Conservation (phyloP, 148 eudicot genomes). For the Rhododendron griersonianum region DNA sequence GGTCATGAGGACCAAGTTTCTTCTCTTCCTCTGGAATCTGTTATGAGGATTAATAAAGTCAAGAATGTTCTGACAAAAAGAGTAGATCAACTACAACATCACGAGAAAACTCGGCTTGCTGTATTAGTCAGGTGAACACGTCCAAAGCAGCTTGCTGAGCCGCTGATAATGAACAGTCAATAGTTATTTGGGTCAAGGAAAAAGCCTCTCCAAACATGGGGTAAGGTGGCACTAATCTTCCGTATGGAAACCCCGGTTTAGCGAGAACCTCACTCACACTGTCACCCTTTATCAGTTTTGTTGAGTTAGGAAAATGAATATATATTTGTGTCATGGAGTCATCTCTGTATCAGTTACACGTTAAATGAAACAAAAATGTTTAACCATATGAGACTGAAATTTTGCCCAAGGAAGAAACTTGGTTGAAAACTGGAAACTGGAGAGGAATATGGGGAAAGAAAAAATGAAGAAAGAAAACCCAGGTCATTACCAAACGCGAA, state of each 20-base stretch:
- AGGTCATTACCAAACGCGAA: background rate
- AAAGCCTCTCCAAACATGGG: background rate
- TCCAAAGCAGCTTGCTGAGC: background rate
- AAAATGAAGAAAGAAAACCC: background rate
- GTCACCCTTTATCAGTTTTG: background rate
- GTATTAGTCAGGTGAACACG: background rate
- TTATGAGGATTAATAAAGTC: background rate
- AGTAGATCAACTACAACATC: background rate
- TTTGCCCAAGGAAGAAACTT: background rate
- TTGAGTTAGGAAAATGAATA: background rate
- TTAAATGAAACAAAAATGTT: background rate
- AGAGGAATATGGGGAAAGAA: background rate
- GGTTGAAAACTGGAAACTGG: background rate
- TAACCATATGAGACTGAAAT: background rate
- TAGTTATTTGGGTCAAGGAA: background rate
- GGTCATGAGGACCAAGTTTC: conserved; percentile 72
- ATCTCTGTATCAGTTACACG: background rate
- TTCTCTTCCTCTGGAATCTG: conserved; percentile 98
- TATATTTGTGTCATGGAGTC: background rate
- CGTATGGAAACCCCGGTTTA: background rate
- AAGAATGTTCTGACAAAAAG: background rate
- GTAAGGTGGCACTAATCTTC: background rate
- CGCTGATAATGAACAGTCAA: background rate
- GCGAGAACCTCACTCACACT: background rate
- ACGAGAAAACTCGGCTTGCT: background rate